Evolutionary conservation across 176 grass and related monocot species (phyloP), one percentile per base, ranked within the genome.

Genomic region (Luzula sylvatica): DNA sequence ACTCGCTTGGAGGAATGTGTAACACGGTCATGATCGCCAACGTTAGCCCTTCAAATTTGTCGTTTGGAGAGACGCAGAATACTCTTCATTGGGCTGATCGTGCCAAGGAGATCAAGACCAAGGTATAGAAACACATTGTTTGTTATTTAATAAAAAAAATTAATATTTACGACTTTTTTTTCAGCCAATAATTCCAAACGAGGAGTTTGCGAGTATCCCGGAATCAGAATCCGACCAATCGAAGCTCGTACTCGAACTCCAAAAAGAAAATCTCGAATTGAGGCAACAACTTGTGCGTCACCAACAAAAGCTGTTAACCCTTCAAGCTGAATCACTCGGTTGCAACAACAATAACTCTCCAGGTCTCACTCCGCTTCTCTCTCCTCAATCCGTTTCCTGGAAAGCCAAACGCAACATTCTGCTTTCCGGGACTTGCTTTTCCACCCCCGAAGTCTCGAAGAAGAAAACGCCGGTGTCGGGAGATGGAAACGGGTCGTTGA

Each of bases 1-100:
- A 98, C 69, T 98, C 92, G 8, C 86, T 98, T 1, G 92, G 92
- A 23, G 92, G 92, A 15, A 49, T 71, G 17, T 86, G 92, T 57
- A 89, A 98, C 74, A 90, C 92, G 2, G 92, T 87, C 8, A 98
- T 98, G 92, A 90, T 98, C 50, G 92, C 92, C 5, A 98, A 98
- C 53, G 78, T 98, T 25, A 86, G 81, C 51, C 85, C 85, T 0
- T 86, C 75, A 3, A 77, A 74, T 50, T 55, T 82, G 59, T 67
- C 72, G 4, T 98, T 98, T 35, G 75, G 78, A 46, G 92, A 98
- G 74, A 98, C 92, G 12, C 92, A 98, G 16, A 98, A 98, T 50
- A 98, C 92, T 0, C 92, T 98, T 23, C 92, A 98, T 52, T 98
- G 92, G 92, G 92, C 92, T 46, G 92, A 98, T 56, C 92, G 92